Evolutionary conservation across 352 stramenopile genomes (phyloP), one percentile per base, ranked within the genome.

Genomic region (Phytopythium kandeliae): DNA sequence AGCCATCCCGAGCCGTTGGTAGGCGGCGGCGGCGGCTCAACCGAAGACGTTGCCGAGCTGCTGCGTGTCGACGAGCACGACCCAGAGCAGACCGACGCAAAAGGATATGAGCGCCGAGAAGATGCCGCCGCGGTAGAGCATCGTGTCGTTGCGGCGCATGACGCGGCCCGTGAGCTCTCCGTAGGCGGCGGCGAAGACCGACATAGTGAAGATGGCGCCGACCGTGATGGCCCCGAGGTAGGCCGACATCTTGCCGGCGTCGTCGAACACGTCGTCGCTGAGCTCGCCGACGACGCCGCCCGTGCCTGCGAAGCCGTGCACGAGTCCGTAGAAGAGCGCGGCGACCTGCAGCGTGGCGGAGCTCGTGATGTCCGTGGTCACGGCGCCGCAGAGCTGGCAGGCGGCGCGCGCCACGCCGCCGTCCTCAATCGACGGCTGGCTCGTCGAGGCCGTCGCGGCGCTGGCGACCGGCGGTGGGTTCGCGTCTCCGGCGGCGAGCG

Each of bases 201-300:
- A 86, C 91, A 97, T 97, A n/a, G 85, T 81, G 8, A 96, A 19
- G 40, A 92, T 94, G 16, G 74, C 87, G 22, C 73, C 91, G 12
- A 73, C 36, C 48, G 86, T 97, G 58, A 97, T 97, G 26, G 69
- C 85, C 0, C 49, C 69, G 2, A 97, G 58, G 69, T 97, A 97
- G 10, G 89, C 28, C 11, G 83, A 40, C 22, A 74, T 90, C 43
- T 64, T 60, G 37, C 52, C 42, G 34, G 51, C 56, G 24, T 57
- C 60, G 42, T 86, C 66, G 34, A 92, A 56, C 36, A 92, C 68
- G 10, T 94, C 71, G 0, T 85, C 83, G 0, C 83, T 81, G 19
- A 96, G 67, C 15, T 92, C 70, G 17, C 78, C 81, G 13, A 96
- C 48, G 43, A 84, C 67, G 31, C 71, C 69, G 3, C 71, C 68